These are phyloP conservation scores for Ormosia emarginata DNA, from an alignment of 306 rosid genomes.

Conservation along the genomic window DNA sequence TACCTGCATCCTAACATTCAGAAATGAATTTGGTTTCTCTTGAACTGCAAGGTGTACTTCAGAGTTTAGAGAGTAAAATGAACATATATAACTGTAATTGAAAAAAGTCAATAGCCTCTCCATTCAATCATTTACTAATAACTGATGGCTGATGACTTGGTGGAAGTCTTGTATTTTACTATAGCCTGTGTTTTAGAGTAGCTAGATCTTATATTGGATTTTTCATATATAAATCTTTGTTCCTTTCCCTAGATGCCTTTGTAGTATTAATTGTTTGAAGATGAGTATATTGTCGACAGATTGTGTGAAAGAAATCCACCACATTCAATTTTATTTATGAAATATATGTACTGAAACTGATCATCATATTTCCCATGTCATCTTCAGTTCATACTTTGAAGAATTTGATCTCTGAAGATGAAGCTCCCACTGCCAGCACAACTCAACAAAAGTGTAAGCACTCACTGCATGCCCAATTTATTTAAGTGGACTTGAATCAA, in stretches of 20 bases:
- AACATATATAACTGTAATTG: not conserved
- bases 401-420: constrained; percentile 84
- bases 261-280: too few relatives aligned
- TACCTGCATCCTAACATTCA: not conserved
- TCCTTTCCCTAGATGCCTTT: not conserved
- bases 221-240: not conserved
- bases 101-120: not conserved
- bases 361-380: constrained; percentile 16
- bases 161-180: not conserved
- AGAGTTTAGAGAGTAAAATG: not conserved
- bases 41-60: not conserved
- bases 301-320: not conserved
- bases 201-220: not conserved
- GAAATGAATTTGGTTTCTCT: not conserved
- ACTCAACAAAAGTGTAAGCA: constrained; percentile 75
- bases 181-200: not conserved
- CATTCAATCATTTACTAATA: not conserved
- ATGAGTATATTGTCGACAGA: not conserved
- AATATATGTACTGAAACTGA: constrained; percentile 15
- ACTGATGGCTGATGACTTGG: not conserved
- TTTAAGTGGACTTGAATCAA: not conserved
- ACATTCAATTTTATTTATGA: not conserved
- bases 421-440: constrained; percentile 61
- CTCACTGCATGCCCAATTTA: constrained; percentile 5
- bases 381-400: constrained; percentile 71